Percentiles rank a stretch among this genome's conserved stretches.
These are phyloP conservation scores for Secale cereale DNA, from an alignment of 176 grass and related monocot species.

Conservation along the genomic window DNA sequence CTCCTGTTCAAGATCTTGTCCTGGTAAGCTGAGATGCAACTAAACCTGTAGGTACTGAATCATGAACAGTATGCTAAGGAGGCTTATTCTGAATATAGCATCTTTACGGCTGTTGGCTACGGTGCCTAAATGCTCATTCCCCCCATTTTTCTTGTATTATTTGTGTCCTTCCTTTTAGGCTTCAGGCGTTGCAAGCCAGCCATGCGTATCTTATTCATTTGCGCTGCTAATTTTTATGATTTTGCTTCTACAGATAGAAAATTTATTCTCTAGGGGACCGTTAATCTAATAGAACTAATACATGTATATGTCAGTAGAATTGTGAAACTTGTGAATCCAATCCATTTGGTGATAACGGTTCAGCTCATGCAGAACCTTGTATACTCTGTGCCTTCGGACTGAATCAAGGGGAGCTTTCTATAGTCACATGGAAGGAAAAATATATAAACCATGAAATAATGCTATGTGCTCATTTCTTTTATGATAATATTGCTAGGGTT, in stretches of 20 bases:
- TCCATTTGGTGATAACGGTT: no score
- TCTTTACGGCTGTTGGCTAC: not conserved
- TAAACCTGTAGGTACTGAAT: not conserved
- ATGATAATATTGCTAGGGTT: not conserved
- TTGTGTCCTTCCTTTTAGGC: not conserved
- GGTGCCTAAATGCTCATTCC: not conserved
- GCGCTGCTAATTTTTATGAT: not conserved
- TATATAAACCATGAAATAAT: not conserved
- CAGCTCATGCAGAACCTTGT: no score
- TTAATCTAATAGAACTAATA: no score
- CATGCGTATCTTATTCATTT: not conserved
- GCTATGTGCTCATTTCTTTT: not conserved
- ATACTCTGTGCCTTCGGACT: not conserved
- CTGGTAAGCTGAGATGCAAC: no score
- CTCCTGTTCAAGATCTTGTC: no score
- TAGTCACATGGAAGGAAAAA: not conserved
- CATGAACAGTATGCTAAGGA: not conserved
- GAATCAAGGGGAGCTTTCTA: constrained; percentile 14
- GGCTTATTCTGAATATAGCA: constrained; percentile 10
- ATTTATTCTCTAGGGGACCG: no score
- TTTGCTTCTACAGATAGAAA: no score
- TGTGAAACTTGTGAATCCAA: no score
- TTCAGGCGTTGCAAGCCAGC: no score
- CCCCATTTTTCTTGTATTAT: not conserved
- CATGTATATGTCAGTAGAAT: no score